A percentile compares a stretch with the other conserved stretches of the same genome.
phyloP scores from a whole-genome alignment of 1,139 yeast genomes.

The Arxiozyma telluris region DNA sequence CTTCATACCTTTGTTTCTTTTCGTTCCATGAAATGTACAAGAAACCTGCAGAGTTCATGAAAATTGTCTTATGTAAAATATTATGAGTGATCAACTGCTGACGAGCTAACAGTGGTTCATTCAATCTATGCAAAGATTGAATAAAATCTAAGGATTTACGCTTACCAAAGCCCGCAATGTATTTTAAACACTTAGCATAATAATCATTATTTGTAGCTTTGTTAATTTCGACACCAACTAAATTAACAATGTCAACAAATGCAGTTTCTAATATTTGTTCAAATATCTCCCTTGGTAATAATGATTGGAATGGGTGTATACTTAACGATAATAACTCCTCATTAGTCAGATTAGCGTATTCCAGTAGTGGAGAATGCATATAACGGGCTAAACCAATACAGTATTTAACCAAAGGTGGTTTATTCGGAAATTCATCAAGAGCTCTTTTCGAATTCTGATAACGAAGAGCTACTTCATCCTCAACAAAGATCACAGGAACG shows the following conservation, averaged over 20 bases:
- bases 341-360: slow-evolving; percentile 65
- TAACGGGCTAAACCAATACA: slow-evolving; percentile 86
- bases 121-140: slow-evolving; percentile 58
- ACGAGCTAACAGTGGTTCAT: slow-evolving; percentile 58
- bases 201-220: slow-evolving; percentile 69
- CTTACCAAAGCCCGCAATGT: slow-evolving; percentile 87
- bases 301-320: slow-evolving; percentile 66
- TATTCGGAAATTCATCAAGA: slow-evolving; percentile 72
- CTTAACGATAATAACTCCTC: slow-evolving; percentile 63
- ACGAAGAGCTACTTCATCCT: slow-evolving; percentile 87
- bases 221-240: slow-evolving; percentile 90
- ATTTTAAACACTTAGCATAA: slow-evolving; percentile 62
- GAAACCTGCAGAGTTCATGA: slow-evolving; percentile 89
- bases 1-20: slow-evolving; percentile 39
- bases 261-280: slow-evolving; percentile 66
- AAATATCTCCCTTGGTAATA: slow-evolving; percentile 58
- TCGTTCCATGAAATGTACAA: slow-evolving; percentile 62
- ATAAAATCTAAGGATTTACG: slow-evolving; percentile 85
- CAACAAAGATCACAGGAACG: slow-evolving; percentile 61
- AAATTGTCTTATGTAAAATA: slow-evolving; percentile 69
- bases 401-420: slow-evolving; percentile 73
- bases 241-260: slow-evolving; percentile 81
- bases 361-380: slow-evolving; percentile 82
- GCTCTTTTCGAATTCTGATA: slow-evolving; percentile 79
- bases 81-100: slow-evolving; percentile 71